Evolutionary conservation across 768 basidiomycete species (phyloP).

Genomic region (Peribolospora kevripleyi): DNA sequence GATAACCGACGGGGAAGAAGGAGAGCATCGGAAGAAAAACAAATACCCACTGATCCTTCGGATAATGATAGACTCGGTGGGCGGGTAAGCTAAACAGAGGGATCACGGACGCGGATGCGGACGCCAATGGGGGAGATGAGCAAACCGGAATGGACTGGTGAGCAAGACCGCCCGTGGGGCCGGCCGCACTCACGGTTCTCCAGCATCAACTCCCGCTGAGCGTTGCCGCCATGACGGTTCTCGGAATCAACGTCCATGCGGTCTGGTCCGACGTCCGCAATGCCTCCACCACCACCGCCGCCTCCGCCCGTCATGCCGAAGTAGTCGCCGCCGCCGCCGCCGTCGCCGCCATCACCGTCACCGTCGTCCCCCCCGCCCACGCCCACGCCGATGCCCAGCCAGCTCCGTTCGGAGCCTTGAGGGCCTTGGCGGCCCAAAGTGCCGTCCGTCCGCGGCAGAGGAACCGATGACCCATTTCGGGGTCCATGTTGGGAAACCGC

Average conservation of each 20-base stretch:
- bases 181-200: too few species aligned
- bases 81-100: too few species aligned
- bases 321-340: slow-evolving; percentile 1
- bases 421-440: slow-evolving; percentile 3
- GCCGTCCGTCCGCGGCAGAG: slow-evolving; percentile 2
- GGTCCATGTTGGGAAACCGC: background rate
- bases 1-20: too few species aligned
- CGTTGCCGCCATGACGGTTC: too few species aligned
- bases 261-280: slow-evolving; percentile 3
- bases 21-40: too few species aligned
- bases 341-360: slow-evolving; percentile 2
- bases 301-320: background rate
- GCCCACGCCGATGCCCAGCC: background rate
- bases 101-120: too few species aligned
- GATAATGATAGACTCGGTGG: too few species aligned
- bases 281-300: background rate
- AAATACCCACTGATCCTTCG: too few species aligned
- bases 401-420: background rate
- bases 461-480: background rate
- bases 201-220: too few species aligned
- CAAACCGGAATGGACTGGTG: too few species aligned
- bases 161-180: too few species aligned
- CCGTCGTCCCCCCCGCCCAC: background rate
- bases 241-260: background rate
- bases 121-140: too few species aligned